Base-by-base conservation (phyloP, 1,284 basidiomycete genomes). In the Amylostereum areolatum region DNA sequence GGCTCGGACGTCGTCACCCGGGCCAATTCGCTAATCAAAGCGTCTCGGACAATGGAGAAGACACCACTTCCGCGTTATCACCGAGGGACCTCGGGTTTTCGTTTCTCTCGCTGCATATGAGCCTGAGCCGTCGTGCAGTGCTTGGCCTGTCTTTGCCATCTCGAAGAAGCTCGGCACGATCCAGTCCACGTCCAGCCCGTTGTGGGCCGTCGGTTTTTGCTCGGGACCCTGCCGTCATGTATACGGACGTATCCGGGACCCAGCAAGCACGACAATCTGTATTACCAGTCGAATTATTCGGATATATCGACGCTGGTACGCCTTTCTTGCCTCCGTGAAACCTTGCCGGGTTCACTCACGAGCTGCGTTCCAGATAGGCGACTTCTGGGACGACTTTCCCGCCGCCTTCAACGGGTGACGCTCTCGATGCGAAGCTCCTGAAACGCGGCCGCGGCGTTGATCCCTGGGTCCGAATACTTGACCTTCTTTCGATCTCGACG, bases 191-290 rank as follows among this genome's bases (percentile, higher is more conserved):
- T 47, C 54, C 5, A 47, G 53, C 36, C 62, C 70, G 4, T 66
- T 75, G 3, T 70, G 66, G 56, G 64, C 66, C 2, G 52, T 78
- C 24, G 75, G 76, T 0, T 58, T 24, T 72, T 10, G 58, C 70
- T 5, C 41, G 41, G 11, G n/a, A 24, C 25, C 12, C 41, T 6
- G 59, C 65, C 7, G 53, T 69, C 28, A 46, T 50, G 27, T 63
- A 60, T 43, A 52, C 41, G 6, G 41, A 43, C 41, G 25, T 43
- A 18, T 24, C 41, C 25, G 12, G n/a, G 4, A 11, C 28, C n/a
- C 11, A 24, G 41, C 41, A 43, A 27, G 28, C 27, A 7, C 41
- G 41, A 8, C 25, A 18, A 11, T 9, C n/a, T 43, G 25, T 43
- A 43, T 28, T 43, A 43, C 41, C 24, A 27, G n/a, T 28, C 41